Percentiles rank a stretch among this genome's conserved stretches.
Conservation (phyloP, 441 rosid genomes). For the Pelargonium australe region DNA sequence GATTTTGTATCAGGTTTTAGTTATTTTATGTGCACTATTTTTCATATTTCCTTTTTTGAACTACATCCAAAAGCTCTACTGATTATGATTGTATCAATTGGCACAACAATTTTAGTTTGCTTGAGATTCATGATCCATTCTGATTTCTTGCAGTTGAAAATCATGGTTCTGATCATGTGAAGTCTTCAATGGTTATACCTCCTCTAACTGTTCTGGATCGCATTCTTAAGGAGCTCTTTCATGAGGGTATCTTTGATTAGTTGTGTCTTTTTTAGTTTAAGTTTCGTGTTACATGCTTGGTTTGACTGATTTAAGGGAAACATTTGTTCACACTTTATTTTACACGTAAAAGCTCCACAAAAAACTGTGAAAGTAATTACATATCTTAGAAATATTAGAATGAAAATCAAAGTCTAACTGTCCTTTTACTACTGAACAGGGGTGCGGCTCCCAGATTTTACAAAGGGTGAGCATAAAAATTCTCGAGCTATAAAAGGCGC, state of each 20-base stretch:
- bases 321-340: not conserved
- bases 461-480: conserved; percentile 56
- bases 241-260: conserved; percentile 46
- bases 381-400: not conserved
- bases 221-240: conserved; percentile 89
- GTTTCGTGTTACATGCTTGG: not conserved
- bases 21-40: conserved; percentile 19
- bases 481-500: conserved; percentile 91
- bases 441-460: conserved; percentile 37
- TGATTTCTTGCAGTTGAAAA: conserved; percentile 56
- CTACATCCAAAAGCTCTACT: not conserved
- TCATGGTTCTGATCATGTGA: conserved; percentile 55
- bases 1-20: conserved; percentile 88
- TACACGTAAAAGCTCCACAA: not conserved
- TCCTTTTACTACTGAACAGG: conserved; percentile 32
- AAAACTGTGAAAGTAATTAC: not conserved
- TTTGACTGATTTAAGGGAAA: not conserved
- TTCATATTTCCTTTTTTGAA: conserved; percentile 13
- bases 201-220: conserved; percentile 86
- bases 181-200: conserved; percentile 74
- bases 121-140: conserved; percentile 13
- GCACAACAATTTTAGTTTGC: conserved; percentile 2
- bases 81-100: conserved; percentile 3
- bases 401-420: not conserved
- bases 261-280: not conserved